Evolutionary conservation across 305 asterid species (phyloP), one percentile per base, ranked within the genome.

Genomic region (Fraxinus baroniana): DNA sequence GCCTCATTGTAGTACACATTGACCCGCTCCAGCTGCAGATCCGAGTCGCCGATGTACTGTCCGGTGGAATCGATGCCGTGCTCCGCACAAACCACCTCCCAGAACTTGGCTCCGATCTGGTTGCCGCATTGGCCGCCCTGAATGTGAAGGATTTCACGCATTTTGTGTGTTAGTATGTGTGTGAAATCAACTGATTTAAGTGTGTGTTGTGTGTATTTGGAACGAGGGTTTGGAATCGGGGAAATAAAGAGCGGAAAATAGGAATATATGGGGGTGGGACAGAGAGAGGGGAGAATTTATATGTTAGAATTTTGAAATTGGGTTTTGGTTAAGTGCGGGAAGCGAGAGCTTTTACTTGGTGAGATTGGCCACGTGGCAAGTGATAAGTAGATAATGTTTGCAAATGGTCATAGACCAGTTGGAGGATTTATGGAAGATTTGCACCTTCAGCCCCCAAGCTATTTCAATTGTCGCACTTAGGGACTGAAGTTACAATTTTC

Each of bases 1-100:
- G 91, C 91, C 66, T 89, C 90, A 60, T 89, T 89, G 80, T 89
- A 89, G 89, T 87, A 89, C 60, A 89, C 91, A 46, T 89, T 89
- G 46, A 89, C 90, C 30, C 91, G 87, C 87, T 89, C 91, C 46
- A 89, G 88, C 78, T 87, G 90, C 77, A 88, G 85, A 80, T 86
- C 89, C 78, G 87, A 82, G 81, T 88, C 89, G 32, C 89, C 90
- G 1, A 82, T 22, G 90, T 88, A 88, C 15, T 87, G 89, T 7
- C 90, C 90, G 79, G 89, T 88, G 76, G 90, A 84, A 35, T 88
- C 90, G 82, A 88, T 88, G 66, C 89, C 89, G 83, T 88, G 89
- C 82, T 88, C 90, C 22, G 90, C 78, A 83, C 90, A 87, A 6
- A 87, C 90, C 0, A 85, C 87, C 55, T 83, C 88, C 85, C 85